Conservation (phyloP, 345 rosid species). For the Eucalyptus brandiana region DNA sequence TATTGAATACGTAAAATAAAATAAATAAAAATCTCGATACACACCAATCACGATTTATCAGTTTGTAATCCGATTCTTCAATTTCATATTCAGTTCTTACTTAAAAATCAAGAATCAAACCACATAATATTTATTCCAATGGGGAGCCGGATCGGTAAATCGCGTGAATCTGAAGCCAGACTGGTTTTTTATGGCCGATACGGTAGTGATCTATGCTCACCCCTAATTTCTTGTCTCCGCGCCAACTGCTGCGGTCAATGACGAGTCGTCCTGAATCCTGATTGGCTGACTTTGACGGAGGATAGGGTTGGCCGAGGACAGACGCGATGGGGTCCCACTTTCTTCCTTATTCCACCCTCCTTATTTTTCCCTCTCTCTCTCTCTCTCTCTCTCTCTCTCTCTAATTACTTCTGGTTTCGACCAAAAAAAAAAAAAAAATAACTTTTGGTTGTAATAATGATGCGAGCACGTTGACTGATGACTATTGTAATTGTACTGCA, state of each 20-base stretch:
- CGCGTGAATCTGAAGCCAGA: too few species aligned
- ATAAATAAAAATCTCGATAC: too few species aligned
- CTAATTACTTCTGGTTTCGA: too few species aligned
- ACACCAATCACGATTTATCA: too few species aligned
- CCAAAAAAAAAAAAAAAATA: too few species aligned
- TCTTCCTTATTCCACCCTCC: neutral
- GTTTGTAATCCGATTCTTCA: rapidly evolving
- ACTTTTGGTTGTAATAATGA: neutral
- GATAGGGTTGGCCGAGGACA: neutral
- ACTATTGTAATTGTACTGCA: neutral
- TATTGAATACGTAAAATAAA: too few species aligned
- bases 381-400: too few species aligned
- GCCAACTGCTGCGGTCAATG: neutral
- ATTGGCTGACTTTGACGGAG: neutral
- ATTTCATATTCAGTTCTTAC: too few species aligned
- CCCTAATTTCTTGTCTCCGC: neutral
- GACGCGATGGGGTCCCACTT: neutral
- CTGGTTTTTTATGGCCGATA: neutral
- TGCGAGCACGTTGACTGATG: neutral
- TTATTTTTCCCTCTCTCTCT: neutral
- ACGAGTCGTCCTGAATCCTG: neutral
- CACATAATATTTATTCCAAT: too few species aligned
- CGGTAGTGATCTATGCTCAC: neutral
- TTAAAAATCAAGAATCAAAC: too few species aligned
- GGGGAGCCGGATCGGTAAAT: too few species aligned